phyloP scores from a whole-genome alignment of 345 rosid genomes.

The Murraya paniculata region DNA sequence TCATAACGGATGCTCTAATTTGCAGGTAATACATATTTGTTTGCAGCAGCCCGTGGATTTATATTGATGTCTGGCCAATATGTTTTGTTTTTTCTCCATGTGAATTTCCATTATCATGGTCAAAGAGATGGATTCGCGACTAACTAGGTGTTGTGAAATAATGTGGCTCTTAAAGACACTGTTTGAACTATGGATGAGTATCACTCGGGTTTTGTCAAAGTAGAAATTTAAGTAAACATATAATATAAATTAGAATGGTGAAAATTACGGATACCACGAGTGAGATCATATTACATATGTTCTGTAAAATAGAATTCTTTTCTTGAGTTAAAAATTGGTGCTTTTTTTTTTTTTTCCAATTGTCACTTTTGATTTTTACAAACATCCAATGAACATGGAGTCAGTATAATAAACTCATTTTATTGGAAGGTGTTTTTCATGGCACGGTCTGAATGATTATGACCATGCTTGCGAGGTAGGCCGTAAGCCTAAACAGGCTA shows the following conservation, averaged over 20 bases:
- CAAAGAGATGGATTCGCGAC: conserved; percentile 2
- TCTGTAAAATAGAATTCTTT: background rate
- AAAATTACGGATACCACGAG: background rate
- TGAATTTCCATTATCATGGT: conserved; percentile 9
- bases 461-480: background rate
- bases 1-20: background rate
- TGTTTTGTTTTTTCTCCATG: background rate
- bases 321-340: background rate
- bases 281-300: background rate
- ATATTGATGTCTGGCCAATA: background rate
- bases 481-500: background rate
- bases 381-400: background rate
- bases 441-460: background rate
- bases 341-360: background rate
- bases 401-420: too few species aligned
- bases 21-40: conserved; percentile 7
- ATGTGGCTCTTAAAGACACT: conserved; percentile 12
- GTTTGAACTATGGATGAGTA: background rate
- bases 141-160: conserved; percentile 7
- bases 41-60: conserved; percentile 4
- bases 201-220: background rate
- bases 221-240: background rate
- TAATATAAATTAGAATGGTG: background rate
- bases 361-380: background rate
- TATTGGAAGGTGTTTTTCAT: background rate